phyloP scores from a whole-genome alignment of 2,329 filamentous ascomycete species.

The Penicillium griseofulvum region DNA sequence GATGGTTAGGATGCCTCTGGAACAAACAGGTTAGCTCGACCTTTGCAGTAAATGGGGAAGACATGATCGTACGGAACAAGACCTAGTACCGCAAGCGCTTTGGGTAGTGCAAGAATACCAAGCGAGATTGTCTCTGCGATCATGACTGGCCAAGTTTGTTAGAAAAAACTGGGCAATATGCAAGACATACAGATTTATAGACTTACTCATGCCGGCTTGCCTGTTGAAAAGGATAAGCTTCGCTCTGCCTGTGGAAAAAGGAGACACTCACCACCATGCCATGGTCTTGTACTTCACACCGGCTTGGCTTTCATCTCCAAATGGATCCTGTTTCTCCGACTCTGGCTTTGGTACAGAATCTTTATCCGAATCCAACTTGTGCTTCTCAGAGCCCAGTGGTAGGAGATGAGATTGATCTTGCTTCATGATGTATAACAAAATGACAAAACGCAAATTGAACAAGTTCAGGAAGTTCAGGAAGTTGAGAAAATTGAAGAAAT shows the following conservation, averaged over 20 bases:
- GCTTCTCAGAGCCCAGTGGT: background rate
- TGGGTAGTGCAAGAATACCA: constrained; percentile 54
- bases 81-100: constrained; percentile 50
- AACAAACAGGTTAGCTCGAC: background rate
- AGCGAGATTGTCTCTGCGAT: constrained; percentile 57
- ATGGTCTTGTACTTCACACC: constrained; percentile 30
- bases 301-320: constrained; percentile 26
- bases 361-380: background rate
- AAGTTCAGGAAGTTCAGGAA: background rate
- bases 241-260: background rate
- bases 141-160: constrained; percentile 42
- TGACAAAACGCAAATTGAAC: background rate
- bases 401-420: background rate
- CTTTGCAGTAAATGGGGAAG: background rate
- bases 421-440: background rate
- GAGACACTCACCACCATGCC: constrained; percentile 27
- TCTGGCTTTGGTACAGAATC: background rate
- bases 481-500: no score
- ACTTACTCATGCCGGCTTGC: constrained; percentile 24
- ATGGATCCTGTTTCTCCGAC: constrained; percentile 15
- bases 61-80: constrained; percentile 44
- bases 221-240: constrained; percentile 6
- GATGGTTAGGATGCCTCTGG: constrained; percentile 50
- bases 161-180: background rate
- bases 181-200: background rate